phyloP scores from a whole-genome alignment of 192 early-diverging fungal species.

The Irineochytrium annulatum region DNA sequence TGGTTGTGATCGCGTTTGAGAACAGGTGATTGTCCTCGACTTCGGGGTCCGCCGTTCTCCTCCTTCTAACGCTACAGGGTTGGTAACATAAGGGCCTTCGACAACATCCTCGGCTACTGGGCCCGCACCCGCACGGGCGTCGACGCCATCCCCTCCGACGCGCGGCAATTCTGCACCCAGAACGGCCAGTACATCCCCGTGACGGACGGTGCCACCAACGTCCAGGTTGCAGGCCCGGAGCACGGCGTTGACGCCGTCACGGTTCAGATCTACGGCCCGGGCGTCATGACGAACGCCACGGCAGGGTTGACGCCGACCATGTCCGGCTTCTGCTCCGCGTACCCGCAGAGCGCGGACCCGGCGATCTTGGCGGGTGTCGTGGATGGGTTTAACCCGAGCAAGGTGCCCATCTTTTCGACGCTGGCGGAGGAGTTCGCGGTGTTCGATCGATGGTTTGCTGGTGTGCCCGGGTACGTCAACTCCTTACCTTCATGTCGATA shows the following conservation, averaged over 20 bases:
- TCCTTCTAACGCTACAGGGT: too few species aligned
- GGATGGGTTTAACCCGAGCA: conserved; percentile 10
- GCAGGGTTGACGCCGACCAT: not conserved
- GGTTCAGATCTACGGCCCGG: too few species aligned
- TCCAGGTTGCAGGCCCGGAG: too few species aligned
- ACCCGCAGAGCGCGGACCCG: not conserved
- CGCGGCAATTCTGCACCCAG: conserved; percentile 3
- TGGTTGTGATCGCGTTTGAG: too few species aligned
- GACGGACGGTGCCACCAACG: not conserved
- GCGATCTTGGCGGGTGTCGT: conserved; percentile 4
- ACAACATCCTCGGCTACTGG: conserved; percentile 15
- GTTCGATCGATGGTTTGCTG: conserved; percentile 25
- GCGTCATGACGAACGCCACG: too few species aligned
- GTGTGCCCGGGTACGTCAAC: conserved; percentile 17
- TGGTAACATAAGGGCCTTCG: too few species aligned
- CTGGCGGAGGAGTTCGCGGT: conserved; percentile 21
- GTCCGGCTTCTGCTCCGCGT: not conserved
- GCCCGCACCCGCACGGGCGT: conserved; percentile 5
- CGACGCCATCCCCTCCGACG: not conserved
- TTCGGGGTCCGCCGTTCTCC: too few species aligned
- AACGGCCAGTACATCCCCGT: not conserved
- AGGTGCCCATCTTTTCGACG: conserved; percentile 10
- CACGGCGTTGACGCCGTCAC: too few species aligned
- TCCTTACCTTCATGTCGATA: not conserved
- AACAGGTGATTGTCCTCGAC: too few species aligned